Evolutionary conservation across 108 stramenopile species (phyloP), one percentile per base, ranked within the genome.

Genomic region (Bacterosira constricta): DNA sequence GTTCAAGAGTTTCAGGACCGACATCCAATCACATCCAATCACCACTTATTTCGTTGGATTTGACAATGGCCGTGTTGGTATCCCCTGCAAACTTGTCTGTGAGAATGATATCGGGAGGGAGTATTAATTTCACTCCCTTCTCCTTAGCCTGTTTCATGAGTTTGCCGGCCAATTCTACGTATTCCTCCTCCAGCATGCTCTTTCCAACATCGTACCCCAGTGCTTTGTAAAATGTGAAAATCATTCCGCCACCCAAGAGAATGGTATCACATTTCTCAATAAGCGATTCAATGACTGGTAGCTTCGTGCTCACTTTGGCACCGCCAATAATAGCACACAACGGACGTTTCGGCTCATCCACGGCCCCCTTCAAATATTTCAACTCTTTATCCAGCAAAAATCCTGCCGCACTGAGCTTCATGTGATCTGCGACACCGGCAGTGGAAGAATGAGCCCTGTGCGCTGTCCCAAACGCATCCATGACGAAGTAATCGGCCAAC

Each of bases 401-500:
- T 46, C 96, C 96, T 32, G 95, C 95, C 18, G 90, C 95, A 45
- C 81, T 81, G 30, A 86, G 41, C 49, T 94, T 81, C 80, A 94
- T 86, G 75, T 85, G 80, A 6, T 78, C 55, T 0, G 89, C 81
- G 8, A 99, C 97, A 45, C 99, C 99, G 41, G 90, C 99, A 26
- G 96, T 99, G 41, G 95, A 96, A 50, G 90, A 91, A 82, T 99
- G 99, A 9, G 98, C 99, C 21, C 99, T 91, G 80, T 99, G 99
- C 25, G 99, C 97, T 30, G 99, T 99, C 29, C 99, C 99, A 73
- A 99, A 99, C 34, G 99, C 99, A 78, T 99, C 99, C 90, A 97
- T 98, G 45, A 98, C 98, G 82, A 94, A 99, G 63, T 95, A 91
- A 68, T 94, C 91, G 8, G 93, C 95, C 32, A 95, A 69, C 57